Evolutionary conservation across 305 asterid genomes (phyloP).

Genomic region (Fraxinus velutina): DNA sequence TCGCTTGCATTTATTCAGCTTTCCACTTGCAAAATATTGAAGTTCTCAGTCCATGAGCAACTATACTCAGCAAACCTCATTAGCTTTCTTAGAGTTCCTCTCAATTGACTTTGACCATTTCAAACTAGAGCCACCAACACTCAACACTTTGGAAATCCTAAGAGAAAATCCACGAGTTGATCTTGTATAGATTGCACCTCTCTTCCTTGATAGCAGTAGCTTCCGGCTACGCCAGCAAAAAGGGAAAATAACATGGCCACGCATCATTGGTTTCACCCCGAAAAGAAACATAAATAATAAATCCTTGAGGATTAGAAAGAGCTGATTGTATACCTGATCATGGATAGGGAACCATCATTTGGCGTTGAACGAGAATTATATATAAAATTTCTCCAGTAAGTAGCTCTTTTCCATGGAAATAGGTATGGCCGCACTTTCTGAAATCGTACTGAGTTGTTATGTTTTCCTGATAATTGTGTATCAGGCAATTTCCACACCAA

Average conservation of each 20-base stretch:
- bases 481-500: conserved; percentile 75
- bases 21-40: background rate
- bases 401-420: conserved; percentile 69
- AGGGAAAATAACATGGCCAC: conserved; percentile 14
- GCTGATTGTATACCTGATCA: conserved; percentile 47
- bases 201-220: conserved; percentile 59
- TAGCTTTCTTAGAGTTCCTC: conserved; percentile 64
- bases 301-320: conserved; percentile 8
- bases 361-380: conserved; percentile 40
- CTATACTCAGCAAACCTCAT: conserved; percentile 58
- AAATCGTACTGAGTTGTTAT: conserved; percentile 38
- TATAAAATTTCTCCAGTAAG: conserved; percentile 49
- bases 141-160: conserved; percentile 65
- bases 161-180: conserved; percentile 82
- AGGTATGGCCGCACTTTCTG: conserved; percentile 51
- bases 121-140: conserved; percentile 75
- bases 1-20: conserved; percentile 8
- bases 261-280: conserved; percentile 22
- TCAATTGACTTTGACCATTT: conserved; percentile 99
- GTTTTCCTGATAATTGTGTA: conserved; percentile 45
- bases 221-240: conserved; percentile 52
- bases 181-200: conserved; percentile 83
- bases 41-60: conserved; percentile 21
- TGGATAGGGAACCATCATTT: conserved; percentile 35
- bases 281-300: conserved; percentile 14